A percentile compares a stretch with the other conserved stretches of the same genome.
Conservation (phyloP, 306 rosid species). For the Begonia masoniana region DNA sequence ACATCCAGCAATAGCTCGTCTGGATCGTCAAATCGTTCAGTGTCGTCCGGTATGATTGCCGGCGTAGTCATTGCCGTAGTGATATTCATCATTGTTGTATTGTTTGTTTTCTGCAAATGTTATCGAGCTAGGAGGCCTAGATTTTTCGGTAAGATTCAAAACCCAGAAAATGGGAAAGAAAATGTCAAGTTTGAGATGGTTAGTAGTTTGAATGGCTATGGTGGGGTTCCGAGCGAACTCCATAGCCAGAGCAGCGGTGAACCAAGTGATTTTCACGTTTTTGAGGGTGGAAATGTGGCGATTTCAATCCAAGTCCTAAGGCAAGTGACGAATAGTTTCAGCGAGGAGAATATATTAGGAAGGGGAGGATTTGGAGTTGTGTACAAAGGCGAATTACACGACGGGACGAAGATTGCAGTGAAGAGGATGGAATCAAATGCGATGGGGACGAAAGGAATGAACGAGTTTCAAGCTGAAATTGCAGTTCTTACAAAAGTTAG, state of each 20-base stretch:
- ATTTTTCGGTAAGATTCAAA: neutral
- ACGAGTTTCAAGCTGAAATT: neutral
- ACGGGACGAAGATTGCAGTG: neutral
- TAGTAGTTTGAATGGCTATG: neutral
- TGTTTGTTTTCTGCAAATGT: neutral
- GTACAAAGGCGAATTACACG: slow-evolving; percentile 1
- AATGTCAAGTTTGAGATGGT: neutral
- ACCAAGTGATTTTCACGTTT: neutral
- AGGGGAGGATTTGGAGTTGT: neutral
- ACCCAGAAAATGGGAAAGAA: neutral
- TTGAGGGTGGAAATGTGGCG: neutral
- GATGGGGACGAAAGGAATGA: neutral
- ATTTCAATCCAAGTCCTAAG: neutral
- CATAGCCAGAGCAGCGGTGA: slow-evolving; percentile 4
- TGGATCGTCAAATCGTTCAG: neutral
- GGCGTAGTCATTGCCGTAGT: neutral
- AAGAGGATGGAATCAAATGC: neutral
- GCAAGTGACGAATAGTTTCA: slow-evolving; percentile 1
- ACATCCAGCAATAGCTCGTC: slow-evolving; percentile 18
- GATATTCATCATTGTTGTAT: neutral
- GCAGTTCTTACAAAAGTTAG: neutral
- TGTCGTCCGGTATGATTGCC: neutral
- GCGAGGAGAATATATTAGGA: neutral
- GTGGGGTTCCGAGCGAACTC: neutral
- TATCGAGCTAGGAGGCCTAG: neutral